Percentiles rank a stretch among this genome's conserved stretches.
These are phyloP conservation scores for Eutrema heterophyllum DNA, from an alignment of 345 rosid genomes.

Conservation along the genomic window DNA sequence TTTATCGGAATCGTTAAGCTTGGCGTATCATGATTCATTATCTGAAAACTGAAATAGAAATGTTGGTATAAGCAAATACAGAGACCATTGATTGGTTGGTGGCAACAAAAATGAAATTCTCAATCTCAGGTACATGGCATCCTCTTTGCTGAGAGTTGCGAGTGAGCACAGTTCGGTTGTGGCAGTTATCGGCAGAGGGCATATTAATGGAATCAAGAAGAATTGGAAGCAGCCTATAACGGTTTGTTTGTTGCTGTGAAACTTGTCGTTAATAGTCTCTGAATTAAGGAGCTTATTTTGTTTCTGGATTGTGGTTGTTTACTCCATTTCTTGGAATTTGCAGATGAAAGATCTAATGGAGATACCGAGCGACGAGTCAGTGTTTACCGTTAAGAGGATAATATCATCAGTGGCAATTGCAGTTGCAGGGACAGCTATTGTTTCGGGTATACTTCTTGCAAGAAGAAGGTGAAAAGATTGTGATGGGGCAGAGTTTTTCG, in stretches of 20 bases:
- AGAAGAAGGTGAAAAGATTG: slow-evolving; percentile 44
- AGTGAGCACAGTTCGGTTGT: slow-evolving; percentile 77
- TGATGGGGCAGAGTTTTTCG: slow-evolving; percentile 1
- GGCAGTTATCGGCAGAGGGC: slow-evolving; percentile 99
- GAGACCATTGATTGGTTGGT: neutral
- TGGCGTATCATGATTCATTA: neutral
- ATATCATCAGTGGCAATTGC: slow-evolving; percentile 62
- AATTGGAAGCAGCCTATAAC: slow-evolving; percentile 80
- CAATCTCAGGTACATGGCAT: slow-evolving; percentile 92
- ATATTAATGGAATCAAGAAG: slow-evolving; percentile 77
- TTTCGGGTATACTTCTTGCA: slow-evolving; percentile 57
- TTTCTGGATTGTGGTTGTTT: neutral
- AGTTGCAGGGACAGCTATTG: slow-evolving; percentile 64
- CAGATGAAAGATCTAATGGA: slow-evolving; percentile 70
- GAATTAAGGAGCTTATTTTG: neutral
- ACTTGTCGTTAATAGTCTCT: neutral
- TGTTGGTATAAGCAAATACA: neutral
- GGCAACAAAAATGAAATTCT: neutral
- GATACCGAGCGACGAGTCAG: slow-evolving; percentile 48
- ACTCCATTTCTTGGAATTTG: neutral
- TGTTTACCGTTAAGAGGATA: slow-evolving; percentile 43
- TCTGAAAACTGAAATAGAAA: neutral
- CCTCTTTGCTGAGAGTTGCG: slow-evolving; percentile 56
- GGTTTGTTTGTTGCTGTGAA: slow-evolving; percentile 42
- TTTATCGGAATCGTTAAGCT: neutral